Base-by-base conservation (phyloP, 2,329 filamentous ascomycete species). In the Knufia petricola region DNA sequence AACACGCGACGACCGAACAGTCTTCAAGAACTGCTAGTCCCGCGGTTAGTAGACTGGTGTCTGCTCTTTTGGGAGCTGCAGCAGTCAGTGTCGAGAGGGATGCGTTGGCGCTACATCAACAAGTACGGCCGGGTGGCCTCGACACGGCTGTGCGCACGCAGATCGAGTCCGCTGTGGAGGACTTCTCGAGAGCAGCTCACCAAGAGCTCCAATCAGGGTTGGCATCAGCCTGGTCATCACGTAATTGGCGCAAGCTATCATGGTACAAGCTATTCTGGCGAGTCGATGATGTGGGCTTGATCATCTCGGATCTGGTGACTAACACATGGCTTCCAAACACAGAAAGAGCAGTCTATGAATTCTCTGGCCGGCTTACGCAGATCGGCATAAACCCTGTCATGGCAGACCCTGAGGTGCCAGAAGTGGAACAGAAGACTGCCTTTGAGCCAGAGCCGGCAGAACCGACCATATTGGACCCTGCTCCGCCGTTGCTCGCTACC, bases 241-340 rank as follows among this genome's bases (percentile, higher is more conserved):
- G 70, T 15, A 74, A 81, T 32, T 95, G 90, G 90, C 77, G 79
- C 21, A 83, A 85, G 54, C 72, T 95, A 3, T 77, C 81, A 13
- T 96, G 90, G 89, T 95, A 87, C 84, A 94, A 94, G 64, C 75
- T 96, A 0, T 88, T 95, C 62, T 95, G 88, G 88, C 81, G 87
- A 17, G 88, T 92, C 20, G 90, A 96, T 61, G 90, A 95, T 59
- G 87, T 95, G 9, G 79, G 81, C 2, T 84, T 90, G 75, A 81
- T 95, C 48, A 82, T 85, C 2, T 79, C 81, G 1, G 85, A 92
- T 57, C 83, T 95, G 52, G 71, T 95, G 2, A 77, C 78, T 51
- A 81, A 82, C 54, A 75, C 78, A 4, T 96, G 94, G 70, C 75
- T 98, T 2, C 77, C 81, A 0, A 77, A 77, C 2, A 83, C 89